Conservation (phyloP, 148 eudicot genomes). For the Camellia lanceoleosa region DNA sequence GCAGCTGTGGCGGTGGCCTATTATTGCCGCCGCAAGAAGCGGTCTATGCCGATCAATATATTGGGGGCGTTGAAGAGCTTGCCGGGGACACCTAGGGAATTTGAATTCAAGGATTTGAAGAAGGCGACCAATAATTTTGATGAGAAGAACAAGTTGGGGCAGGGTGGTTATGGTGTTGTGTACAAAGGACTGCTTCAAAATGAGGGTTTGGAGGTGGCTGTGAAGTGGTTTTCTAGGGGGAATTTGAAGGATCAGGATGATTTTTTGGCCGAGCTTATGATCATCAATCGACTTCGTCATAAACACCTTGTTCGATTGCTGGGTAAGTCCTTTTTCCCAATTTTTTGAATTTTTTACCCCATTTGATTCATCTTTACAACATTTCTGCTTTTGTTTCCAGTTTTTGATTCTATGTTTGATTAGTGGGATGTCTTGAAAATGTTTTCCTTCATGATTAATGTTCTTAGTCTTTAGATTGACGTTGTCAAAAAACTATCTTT, state of each 20-base stretch:
- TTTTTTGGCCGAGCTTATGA: slow-evolving; percentile 84
- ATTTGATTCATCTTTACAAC: no score
- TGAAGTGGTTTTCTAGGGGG: slow-evolving; percentile 71
- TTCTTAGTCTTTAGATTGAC: no score
- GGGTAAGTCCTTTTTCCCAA: slow-evolving; percentile 36
- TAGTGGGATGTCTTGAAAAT: no score
- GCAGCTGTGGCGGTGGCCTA: neutral
- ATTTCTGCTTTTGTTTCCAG: no score
- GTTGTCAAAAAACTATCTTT: no score
- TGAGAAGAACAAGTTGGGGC: slow-evolving; percentile 63
- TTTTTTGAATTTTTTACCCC: no score
- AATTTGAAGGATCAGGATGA: slow-evolving; percentile 70
- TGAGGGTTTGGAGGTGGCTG: slow-evolving; percentile 66
- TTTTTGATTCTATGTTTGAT: no score
- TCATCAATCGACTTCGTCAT: slow-evolving; percentile 84
- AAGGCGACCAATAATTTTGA: slow-evolving; percentile 74
- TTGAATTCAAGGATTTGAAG: slow-evolving; percentile 56
- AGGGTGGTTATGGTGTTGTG: slow-evolving; percentile 82
- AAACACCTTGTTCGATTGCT: slow-evolving; percentile 75
- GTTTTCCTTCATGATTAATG: no score
- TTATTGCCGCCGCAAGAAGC: slow-evolving; percentile 20
- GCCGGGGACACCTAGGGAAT: slow-evolving; percentile 83
- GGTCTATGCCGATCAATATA: slow-evolving; percentile 31
- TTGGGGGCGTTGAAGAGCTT: slow-evolving; percentile 57
- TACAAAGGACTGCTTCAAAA: slow-evolving; percentile 44